Evolutionary conservation across 2,329 filamentous ascomycete species (phyloP).

Genomic region (Calonectria multiphialidica): DNA sequence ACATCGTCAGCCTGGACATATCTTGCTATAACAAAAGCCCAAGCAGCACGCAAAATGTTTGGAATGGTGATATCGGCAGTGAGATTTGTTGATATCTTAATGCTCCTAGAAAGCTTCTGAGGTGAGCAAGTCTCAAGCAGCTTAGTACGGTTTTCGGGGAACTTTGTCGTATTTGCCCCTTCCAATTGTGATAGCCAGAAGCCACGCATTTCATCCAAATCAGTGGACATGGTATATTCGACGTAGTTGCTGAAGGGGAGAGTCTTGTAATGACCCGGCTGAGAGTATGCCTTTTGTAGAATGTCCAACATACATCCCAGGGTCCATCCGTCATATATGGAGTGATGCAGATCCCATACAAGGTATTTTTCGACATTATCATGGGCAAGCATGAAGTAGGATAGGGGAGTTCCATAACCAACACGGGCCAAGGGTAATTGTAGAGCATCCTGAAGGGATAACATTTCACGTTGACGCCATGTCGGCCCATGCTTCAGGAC

Average conservation of each 20-base stretch:
- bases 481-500: neutral
- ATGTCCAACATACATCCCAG: neutral
- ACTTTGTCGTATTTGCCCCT: neutral
- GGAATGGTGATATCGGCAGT: neutral
- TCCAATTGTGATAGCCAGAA: constrained; percentile 5
- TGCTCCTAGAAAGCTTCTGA: neutral
- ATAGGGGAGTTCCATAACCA: neutral
- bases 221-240: neutral
- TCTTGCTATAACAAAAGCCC: neutral
- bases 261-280: neutral
- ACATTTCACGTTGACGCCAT: neutral
- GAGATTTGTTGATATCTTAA: neutral
- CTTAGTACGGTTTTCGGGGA: neutral
- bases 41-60: constrained; percentile 3
- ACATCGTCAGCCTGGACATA: constrained; percentile 29
- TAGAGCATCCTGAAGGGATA: neutral
- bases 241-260: constrained; percentile 2
- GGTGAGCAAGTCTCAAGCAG: neutral
- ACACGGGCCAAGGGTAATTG: neutral
- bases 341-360: constrained; percentile 5
- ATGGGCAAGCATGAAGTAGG: neutral
- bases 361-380: neutral
- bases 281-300: neutral
- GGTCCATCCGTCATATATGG: constrained; percentile 3
- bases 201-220: neutral